Conservation (phyloP, 2,329 filamentous ascomycete genomes). For the Xylariales sp. region DNA sequence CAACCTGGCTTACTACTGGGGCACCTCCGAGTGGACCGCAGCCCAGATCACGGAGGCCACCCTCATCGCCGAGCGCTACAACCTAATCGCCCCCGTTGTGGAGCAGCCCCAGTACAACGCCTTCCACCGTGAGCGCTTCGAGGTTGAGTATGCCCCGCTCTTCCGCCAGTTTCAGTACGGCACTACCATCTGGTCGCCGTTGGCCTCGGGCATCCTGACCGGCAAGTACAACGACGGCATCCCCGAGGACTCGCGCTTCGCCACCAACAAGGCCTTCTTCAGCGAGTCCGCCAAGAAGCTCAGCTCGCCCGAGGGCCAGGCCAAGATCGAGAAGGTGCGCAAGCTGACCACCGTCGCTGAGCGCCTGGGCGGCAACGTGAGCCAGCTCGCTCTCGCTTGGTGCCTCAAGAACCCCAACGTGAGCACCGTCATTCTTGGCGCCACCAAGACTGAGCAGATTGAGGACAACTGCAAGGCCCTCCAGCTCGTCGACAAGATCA, state of each 20-base stretch:
- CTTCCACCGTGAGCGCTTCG: conserved; percentile 57
- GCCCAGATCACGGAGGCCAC: conserved; percentile 56
- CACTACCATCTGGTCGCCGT: conserved; percentile 42
- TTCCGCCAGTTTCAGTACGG: conserved; percentile 54
- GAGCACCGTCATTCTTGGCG: conserved; percentile 48
- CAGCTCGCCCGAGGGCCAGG: conserved; percentile 52
- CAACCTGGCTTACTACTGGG: conserved; percentile 53
- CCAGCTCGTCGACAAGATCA: conserved; percentile 41
- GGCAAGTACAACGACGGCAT: conserved; percentile 64
- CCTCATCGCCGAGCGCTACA: conserved; percentile 48
- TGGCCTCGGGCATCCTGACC: conserved; percentile 53
- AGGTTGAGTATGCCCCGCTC: conserved; percentile 55
- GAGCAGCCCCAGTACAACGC: conserved; percentile 56
- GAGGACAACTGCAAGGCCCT: conserved; percentile 45
- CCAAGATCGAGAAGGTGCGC: conserved; percentile 39
- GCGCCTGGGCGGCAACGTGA: conserved; percentile 48
- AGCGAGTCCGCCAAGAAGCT: conserved; percentile 60
- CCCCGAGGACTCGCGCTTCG: conserved; percentile 56
- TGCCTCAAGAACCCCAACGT: conserved; percentile 50
- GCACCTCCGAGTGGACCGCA: conserved; percentile 57
- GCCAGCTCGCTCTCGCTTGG: conserved; percentile 49
- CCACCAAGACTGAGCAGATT: conserved; percentile 46
- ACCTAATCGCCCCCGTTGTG: conserved; percentile 48
- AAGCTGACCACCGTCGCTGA: conserved; percentile 50
- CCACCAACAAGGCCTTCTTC: conserved; percentile 56